Evolutionary conservation across 164 flowering plant genomes (phyloP), one percentile per base, ranked within the genome.

Genomic region (Taxillus chinensis): DNA sequence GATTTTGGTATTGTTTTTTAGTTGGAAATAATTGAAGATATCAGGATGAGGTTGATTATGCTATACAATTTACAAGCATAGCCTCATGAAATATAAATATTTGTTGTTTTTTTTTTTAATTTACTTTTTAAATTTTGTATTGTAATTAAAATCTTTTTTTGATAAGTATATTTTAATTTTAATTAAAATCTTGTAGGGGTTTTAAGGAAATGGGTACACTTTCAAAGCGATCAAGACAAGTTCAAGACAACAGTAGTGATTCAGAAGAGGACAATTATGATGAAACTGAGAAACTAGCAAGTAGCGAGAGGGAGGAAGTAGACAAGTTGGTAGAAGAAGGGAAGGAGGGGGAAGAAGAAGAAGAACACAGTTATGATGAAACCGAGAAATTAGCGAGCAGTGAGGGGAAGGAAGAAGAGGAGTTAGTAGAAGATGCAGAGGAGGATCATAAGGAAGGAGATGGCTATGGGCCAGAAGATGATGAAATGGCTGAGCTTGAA

Each of bases 401-500:
- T 5, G 67, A 64, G 6, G 73, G 59, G 7, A 73, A 57, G 2
- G 71, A 52, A 4, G 70, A 64, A 2, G 71, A 67, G 0, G 65
- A 60, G 0, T 63, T 41, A 0, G 70, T 42, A 0, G 41, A 62
- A 3, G 39, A 69, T 1, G 73, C 69, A 12, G 75, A 63, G 1
- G 74, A 57, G 6, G 70, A 67, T 0, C 69, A 67, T 2, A 78
- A 71, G 5, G 80, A 68, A 7, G 70, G 57, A 1, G 71, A 63
- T 5, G 71, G 46, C 1, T 68, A 42, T 15, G 71, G 16, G 3
- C 50, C 45, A 15, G 78, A 72, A 37, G 79, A 77, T 63, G 85
- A 62, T 43, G 95, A 86, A 72, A 77, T 90, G 80, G 87, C 86
- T 63, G 84, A 90, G 53, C 87, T 90, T 46, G 92, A 87, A 80